Conservation (phyloP, 2,329 filamentous ascomycete species). For the Colletotrichum spinosum region DNA sequence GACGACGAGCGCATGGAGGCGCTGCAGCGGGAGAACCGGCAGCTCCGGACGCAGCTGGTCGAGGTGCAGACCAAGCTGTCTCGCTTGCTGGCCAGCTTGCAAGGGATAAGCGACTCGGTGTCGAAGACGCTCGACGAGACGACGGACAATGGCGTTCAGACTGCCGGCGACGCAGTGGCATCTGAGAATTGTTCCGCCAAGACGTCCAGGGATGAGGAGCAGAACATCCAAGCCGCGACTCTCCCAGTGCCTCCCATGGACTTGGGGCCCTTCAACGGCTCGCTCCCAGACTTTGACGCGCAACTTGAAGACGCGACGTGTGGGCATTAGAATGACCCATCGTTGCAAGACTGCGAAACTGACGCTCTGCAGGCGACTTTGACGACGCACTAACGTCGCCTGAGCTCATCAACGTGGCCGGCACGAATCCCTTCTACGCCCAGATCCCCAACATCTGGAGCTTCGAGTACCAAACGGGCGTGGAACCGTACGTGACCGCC, state of each 20-base stretch:
- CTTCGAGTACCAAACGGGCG: constrained; percentile 46
- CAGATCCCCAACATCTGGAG: constrained; percentile 48
- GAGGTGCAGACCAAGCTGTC: constrained; percentile 45
- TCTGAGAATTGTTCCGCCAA: no score
- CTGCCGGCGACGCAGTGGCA: no score
- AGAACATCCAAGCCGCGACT: no score
- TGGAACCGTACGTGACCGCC: constrained; percentile 43
- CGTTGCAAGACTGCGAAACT: not conserved
- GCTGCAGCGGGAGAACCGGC: constrained; percentile 43
- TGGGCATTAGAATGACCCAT: not conserved
- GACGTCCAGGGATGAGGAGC: no score
- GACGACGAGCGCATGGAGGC: constrained; percentile 41
- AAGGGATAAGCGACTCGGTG: constrained; percentile 42
- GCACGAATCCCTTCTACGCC: constrained; percentile 36
- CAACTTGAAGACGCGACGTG: not conserved
- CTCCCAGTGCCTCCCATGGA: not conserved
- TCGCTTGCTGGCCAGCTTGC: constrained; percentile 41
- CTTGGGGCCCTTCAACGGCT: not conserved
- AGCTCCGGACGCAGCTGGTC: constrained; percentile 43
- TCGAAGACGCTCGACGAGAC: constrained; percentile 41
- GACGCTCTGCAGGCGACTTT: not conserved
- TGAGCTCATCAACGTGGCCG: constrained; percentile 26
- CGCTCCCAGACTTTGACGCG: constrained; percentile 4
- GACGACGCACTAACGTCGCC: not conserved
- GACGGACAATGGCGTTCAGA: not conserved